Conservation (phyloP, 192 early-diverging fungal species). For the Coemansia sp. region DNA sequence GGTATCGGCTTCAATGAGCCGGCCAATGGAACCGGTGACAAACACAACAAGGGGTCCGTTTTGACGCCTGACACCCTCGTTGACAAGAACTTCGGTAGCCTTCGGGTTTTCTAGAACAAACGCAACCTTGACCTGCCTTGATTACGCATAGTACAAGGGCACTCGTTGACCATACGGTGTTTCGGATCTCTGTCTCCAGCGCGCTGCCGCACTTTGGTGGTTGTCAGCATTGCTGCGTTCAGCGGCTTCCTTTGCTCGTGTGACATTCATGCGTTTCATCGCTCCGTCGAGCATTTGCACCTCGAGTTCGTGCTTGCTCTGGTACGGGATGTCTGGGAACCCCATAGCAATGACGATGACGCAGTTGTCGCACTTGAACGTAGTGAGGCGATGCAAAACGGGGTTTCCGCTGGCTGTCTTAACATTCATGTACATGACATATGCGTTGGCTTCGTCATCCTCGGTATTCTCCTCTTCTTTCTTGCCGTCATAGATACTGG, state of each 20-base stretch:
- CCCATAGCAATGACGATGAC: no score
- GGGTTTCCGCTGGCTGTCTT: slow-evolving; percentile 20
- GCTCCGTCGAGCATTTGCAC: slow-evolving; percentile 9
- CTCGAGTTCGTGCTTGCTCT: no score
- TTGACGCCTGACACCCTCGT: not conserved
- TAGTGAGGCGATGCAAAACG: slow-evolving; percentile 30
- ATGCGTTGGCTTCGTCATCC: slow-evolving; percentile 26
- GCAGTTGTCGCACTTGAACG: no score
- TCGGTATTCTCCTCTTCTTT: slow-evolving; percentile 15
- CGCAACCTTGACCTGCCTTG: slow-evolving; percentile 9
- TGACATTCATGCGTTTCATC: slow-evolving; percentile 29
- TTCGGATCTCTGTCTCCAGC: no score
- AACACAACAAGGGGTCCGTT: no score
- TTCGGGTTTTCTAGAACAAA: slow-evolving; percentile 44
- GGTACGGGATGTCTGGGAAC: no score
- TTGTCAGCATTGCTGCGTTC: not conserved
- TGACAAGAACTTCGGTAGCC: not conserved
- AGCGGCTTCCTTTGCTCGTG: slow-evolving; percentile 7
- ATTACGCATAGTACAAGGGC: slow-evolving; percentile 39
- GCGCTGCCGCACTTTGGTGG: not conserved
- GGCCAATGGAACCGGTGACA: no score
- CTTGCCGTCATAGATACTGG: slow-evolving; percentile 32
- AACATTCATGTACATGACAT: slow-evolving; percentile 22
- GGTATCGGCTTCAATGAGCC: no score
- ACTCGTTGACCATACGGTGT: slow-evolving; percentile 5